Percentiles rank a stretch among this genome's conserved stretches.
phyloP scores from a whole-genome alignment of 2,329 filamentous ascomycete species.

The Knufia fluminis region DNA sequence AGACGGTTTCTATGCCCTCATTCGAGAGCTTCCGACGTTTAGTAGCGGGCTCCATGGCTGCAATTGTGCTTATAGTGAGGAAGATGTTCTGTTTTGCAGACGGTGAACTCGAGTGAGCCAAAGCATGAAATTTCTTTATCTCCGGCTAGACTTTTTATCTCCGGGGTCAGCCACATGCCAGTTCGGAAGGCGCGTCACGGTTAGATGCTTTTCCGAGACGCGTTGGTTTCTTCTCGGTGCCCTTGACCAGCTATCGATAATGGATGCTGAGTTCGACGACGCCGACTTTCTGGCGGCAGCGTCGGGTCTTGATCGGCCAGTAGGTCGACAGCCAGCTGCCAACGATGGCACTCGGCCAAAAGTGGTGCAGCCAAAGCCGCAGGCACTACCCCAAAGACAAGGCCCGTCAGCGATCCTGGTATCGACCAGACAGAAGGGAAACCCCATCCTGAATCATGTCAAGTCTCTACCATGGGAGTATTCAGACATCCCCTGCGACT shows the following conservation, averaged over 20 bases:
- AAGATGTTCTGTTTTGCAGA: too few species aligned
- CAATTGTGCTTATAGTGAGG: too few species aligned
- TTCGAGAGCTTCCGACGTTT: slow-evolving; percentile 31
- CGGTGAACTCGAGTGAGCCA: too few species aligned
- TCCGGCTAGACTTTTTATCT: not conserved
- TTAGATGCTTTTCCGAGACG: too few species aligned
- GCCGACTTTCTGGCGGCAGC: slow-evolving; percentile 32
- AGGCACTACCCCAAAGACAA: slow-evolving; percentile 60
- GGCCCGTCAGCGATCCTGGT: slow-evolving; percentile 75
- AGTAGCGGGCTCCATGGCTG: slow-evolving; percentile 27
- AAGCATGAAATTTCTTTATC: not conserved
- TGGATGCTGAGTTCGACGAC: slow-evolving; percentile 43
- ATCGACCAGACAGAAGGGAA: slow-evolving; percentile 86
- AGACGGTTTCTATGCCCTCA: slow-evolving; percentile 21
- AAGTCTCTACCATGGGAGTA: slow-evolving; percentile 88
- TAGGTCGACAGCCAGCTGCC: slow-evolving; percentile 31
- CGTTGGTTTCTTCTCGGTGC: not conserved
- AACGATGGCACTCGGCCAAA: slow-evolving; percentile 35
- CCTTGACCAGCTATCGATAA: slow-evolving; percentile 17
- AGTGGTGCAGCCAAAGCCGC: slow-evolving; percentile 78
- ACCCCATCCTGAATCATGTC: slow-evolving; percentile 78
- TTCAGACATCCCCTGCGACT: slow-evolving; percentile 91
- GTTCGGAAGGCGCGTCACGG: too few species aligned
- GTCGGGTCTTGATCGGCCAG: slow-evolving; percentile 29
- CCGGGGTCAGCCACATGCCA: too few species aligned